Evolutionary conservation across 2,329 filamentous ascomycete species (phyloP).

Genomic region (Claviceps africana): DNA sequence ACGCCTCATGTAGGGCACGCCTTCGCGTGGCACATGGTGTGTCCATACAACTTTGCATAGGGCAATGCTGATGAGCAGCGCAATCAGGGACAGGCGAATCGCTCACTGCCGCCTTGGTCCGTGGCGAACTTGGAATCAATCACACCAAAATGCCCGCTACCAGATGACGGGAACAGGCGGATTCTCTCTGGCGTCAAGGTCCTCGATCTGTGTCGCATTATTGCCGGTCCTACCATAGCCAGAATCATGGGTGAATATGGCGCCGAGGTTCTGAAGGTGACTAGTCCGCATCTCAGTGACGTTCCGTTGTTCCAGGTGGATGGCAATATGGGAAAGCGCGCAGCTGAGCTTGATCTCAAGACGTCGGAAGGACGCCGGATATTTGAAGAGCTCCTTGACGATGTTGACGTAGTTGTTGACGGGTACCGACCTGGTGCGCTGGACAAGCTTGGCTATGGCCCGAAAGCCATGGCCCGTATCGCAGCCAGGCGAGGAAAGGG

Average conservation of each 20-base stretch:
- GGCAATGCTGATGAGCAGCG: too few species aligned
- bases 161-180: conserved; percentile 10
- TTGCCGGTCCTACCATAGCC: conserved; percentile 60
- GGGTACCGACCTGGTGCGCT: conserved; percentile 56
- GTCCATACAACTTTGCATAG: too few species aligned
- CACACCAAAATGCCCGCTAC: conserved; percentile 33
- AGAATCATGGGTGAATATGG: conserved; percentile 63
- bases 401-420: conserved; percentile 51
- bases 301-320: conserved; percentile 62
- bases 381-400: conserved; percentile 46
- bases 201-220: conserved; percentile 61
- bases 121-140: conserved; percentile 33
- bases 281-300: conserved; percentile 51
- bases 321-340: conserved; percentile 57
- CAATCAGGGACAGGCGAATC: too few species aligned
- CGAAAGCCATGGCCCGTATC: conserved; percentile 36
- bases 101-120: too few species aligned
- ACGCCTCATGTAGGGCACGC: too few species aligned
- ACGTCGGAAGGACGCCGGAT: conserved; percentile 32
- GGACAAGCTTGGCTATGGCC: conserved; percentile 48
- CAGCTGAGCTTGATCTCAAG: conserved; percentile 49
- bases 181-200: conserved; percentile 51
- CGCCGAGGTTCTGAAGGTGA: conserved; percentile 60
- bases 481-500: conserved; percentile 43
- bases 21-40: too few species aligned